phyloP scores from a whole-genome alignment of 2,329 filamentous ascomycete genomes.

The Coniochaeta pulveracea region DNA sequence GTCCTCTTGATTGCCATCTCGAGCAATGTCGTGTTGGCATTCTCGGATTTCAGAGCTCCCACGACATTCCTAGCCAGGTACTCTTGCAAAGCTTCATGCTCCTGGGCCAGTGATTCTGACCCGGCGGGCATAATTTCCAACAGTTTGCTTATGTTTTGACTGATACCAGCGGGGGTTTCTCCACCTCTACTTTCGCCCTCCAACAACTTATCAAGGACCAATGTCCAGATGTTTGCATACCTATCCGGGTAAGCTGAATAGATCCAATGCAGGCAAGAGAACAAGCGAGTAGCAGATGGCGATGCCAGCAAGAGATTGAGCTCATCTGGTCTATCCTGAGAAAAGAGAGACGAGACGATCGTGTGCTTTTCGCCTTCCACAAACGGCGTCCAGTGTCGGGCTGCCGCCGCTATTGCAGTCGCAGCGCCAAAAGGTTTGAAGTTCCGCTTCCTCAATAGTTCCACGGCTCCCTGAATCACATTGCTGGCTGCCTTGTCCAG shows the following conservation, averaged over 20 bases:
- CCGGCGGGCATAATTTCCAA: too few relatives aligned
- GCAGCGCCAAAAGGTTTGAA: conserved; percentile 48
- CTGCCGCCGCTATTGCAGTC: conserved; percentile 27
- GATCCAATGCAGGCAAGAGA: conserved; percentile 53
- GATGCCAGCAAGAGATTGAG: conserved; percentile 52
- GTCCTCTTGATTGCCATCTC: conserved; percentile 33
- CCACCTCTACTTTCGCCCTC: too few relatives aligned
- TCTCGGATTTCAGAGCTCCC: conserved; percentile 22
- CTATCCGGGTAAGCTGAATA: conserved; percentile 22
- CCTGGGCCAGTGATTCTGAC: conserved; percentile 26
- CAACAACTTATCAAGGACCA: conserved; percentile 30
- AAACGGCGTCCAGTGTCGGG: conserved; percentile 28
- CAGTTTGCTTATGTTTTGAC: too few relatives aligned
- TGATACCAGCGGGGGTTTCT: too few relatives aligned
- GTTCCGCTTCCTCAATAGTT: conserved; percentile 36
- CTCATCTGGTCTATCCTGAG: conserved; percentile 40
- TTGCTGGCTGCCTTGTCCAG: conserved; percentile 18
- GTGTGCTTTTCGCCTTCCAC: conserved; percentile 21
- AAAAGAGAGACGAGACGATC: conserved; percentile 30
- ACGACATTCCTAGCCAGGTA: conserved; percentile 30
- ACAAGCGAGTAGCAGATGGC: conserved; percentile 54
- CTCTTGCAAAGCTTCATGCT: conserved; percentile 30
- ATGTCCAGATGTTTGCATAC: conserved; percentile 32
- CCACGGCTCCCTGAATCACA: conserved; percentile 22
- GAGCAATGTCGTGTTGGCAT: conserved; percentile 31